A percentile compares a stretch with the other conserved stretches of the same genome.
Conservation (phyloP, 768 basidiomycete species). For the Phaeolepiota aurea region DNA sequence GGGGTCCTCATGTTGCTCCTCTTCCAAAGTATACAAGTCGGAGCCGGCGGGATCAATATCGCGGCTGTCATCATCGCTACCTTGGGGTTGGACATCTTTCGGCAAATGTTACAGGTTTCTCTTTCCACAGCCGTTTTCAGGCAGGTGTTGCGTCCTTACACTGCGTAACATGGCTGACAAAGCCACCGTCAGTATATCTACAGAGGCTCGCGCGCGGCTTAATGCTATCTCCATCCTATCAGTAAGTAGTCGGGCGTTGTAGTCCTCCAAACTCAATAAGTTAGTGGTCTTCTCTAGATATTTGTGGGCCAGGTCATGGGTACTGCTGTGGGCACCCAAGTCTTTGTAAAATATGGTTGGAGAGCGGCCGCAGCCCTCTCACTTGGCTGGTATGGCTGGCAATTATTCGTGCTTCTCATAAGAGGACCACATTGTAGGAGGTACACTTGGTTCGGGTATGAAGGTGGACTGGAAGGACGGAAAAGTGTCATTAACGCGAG, state of each 20-base stretch:
- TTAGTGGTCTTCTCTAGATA: constrained; percentile 21
- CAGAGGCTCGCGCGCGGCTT: constrained; percentile 53
- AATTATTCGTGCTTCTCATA: constrained; percentile 46
- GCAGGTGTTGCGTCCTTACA: constrained; percentile 20
- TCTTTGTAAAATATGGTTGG: constrained; percentile 70
- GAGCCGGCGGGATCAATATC: constrained; percentile 61
- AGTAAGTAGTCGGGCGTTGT: constrained; percentile 23
- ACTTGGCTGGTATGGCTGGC: constrained; percentile 49
- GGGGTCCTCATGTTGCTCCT: constrained; percentile 36
- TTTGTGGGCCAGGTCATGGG: constrained; percentile 83
- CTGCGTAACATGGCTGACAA: constrained; percentile 6
- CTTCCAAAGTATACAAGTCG: constrained; percentile 58
- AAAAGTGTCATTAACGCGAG: constrained; percentile 24
- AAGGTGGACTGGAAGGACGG: constrained; percentile 42
- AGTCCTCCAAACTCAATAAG: not conserved
- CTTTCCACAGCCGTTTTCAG: constrained; percentile 50
- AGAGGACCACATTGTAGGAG: constrained; percentile 61
- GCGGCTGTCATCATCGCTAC: constrained; percentile 63
- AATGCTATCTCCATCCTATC: constrained; percentile 73
- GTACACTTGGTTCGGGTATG: constrained; percentile 58
- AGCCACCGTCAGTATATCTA: constrained; percentile 24
- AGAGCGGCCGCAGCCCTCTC: constrained; percentile 52
- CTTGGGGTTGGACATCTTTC: constrained; percentile 64
- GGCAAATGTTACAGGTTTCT: constrained; percentile 70
- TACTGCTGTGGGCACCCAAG: constrained; percentile 62